Conservation (phyloP, 2,329 filamentous ascomycete genomes). For the Fusarium sublunatum region DNA sequence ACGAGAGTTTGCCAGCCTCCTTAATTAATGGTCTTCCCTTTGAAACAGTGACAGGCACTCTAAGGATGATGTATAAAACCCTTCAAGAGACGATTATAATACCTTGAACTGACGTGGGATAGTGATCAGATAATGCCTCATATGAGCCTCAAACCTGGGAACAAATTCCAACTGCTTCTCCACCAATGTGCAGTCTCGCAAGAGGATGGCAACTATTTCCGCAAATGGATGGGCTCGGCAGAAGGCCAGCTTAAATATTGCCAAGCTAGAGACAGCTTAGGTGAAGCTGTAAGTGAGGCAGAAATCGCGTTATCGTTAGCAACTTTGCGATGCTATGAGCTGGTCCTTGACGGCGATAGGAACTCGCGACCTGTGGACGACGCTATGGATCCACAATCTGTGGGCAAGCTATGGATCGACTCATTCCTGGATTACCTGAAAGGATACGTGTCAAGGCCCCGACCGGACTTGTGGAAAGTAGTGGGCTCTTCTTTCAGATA, state of each 20-base stretch:
- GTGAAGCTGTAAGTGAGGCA: neutral
- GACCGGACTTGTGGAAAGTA: neutral
- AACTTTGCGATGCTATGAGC: slow-evolving; percentile 2
- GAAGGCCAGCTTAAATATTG: neutral
- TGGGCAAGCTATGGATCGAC: neutral
- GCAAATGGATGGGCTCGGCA: neutral
- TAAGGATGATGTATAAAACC: slow-evolving; percentile 4
- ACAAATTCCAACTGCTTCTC: slow-evolving; percentile 5
- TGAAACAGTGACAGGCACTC: neutral
- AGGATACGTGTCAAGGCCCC: neutral
- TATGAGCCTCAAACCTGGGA: slow-evolving; percentile 13
- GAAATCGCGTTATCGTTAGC: slow-evolving; percentile 1
- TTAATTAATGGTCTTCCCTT: slow-evolving; percentile 12
- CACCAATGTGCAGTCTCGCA: slow-evolving; percentile 4
- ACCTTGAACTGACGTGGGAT: neutral
- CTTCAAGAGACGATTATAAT: neutral
- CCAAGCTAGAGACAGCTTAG: neutral
- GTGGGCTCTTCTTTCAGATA: neutral
- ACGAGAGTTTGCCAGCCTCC: slow-evolving; percentile 1
- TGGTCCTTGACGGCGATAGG: no score
- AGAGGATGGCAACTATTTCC: no score
- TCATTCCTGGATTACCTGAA: neutral
- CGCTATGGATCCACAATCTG: no score
- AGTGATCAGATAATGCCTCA: neutral
- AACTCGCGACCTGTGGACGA: no score